Evolutionary conservation across 2,329 filamentous ascomycete species (phyloP).

Genomic region (Chalaropsis thielavioides): DNA sequence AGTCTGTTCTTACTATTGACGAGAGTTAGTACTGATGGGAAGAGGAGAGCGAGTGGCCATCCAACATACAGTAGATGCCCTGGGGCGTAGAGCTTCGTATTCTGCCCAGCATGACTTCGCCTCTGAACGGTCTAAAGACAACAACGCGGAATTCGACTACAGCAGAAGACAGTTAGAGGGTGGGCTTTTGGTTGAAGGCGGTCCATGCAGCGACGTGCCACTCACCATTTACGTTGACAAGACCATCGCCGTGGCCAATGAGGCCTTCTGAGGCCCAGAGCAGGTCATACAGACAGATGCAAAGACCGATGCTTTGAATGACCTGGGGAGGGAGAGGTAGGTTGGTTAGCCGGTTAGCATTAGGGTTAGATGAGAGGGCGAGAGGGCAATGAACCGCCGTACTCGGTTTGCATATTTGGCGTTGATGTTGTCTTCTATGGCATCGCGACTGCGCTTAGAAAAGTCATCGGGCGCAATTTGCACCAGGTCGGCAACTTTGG

Average conservation of each 20-base stretch:
- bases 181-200: neutral
- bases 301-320: slow-evolving; percentile 87
- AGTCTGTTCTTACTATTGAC: slow-evolving; percentile 54
- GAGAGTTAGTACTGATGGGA: slow-evolving; percentile 8
- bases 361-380: neutral
- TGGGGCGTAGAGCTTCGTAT: slow-evolving; percentile 61
- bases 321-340: slow-evolving; percentile 36
- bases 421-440: slow-evolving; percentile 94
- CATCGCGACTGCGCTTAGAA: slow-evolving; percentile 62
- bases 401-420: slow-evolving; percentile 92
- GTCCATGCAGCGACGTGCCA: neutral
- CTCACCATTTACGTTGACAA: slow-evolving; percentile 85
- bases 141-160: slow-evolving; percentile 83
- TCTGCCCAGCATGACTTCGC: slow-evolving; percentile 73
- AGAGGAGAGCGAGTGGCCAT: neutral
- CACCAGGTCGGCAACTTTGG: slow-evolving; percentile 85
- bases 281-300: slow-evolving; percentile 84
- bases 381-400: neutral
- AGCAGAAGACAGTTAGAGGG: neutral
- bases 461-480: slow-evolving; percentile 86
- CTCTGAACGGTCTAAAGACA: slow-evolving; percentile 91
- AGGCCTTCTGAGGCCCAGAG: slow-evolving; percentile 80
- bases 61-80: slow-evolving; percentile 51
- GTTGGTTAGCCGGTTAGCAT: no score
- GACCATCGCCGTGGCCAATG: slow-evolving; percentile 81